Percentiles rank a stretch among this genome's conserved stretches.
These are phyloP conservation scores for Chlorella sp. DNA, from an alignment of 139 green algal genomes.

Conservation along the genomic window DNA sequence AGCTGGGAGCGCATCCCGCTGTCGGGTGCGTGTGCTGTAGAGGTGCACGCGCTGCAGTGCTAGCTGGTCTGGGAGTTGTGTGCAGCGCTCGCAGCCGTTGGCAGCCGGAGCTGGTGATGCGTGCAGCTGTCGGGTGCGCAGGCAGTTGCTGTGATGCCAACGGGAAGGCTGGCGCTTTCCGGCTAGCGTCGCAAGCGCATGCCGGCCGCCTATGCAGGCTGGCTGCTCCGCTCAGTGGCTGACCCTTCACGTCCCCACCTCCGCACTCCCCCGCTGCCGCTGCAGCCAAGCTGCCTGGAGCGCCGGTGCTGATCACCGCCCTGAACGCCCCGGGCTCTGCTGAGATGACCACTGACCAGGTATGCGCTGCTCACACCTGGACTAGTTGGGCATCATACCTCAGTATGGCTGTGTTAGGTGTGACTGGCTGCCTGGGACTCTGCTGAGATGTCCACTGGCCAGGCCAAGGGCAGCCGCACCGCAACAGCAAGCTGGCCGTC, in stretches of 20 bases:
- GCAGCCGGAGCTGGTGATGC: not conserved
- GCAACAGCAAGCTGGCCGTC: too few relatives aligned
- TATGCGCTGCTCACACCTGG: too few relatives aligned
- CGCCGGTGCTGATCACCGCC: constrained; percentile 82
- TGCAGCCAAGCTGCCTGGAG: constrained; percentile 89
- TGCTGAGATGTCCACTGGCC: too few relatives aligned
- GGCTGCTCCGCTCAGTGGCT: not conserved
- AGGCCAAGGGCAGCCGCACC: too few relatives aligned
- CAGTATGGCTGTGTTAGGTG: too few relatives aligned
- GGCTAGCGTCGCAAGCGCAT: too few relatives aligned
- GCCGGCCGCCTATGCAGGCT: too few relatives aligned
- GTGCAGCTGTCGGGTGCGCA: constrained; percentile 74
- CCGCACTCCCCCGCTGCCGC: not conserved
- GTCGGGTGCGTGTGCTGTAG: constrained; percentile 25
- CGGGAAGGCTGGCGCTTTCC: too few relatives aligned
- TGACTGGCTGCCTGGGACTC: too few relatives aligned
- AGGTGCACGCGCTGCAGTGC: too few relatives aligned
- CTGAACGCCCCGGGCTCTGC: constrained; percentile 73
- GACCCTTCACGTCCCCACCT: not conserved
- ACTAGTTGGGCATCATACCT: too few relatives aligned
- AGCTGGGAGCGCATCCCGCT: constrained; percentile 64
- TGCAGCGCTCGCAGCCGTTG: not conserved
- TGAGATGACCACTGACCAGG: constrained; percentile 97
- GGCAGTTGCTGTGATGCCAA: too few relatives aligned
- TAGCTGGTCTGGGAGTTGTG: not conserved